These are phyloP conservation scores for Plasmodium gonderi DNA, from an alignment of 169 alveolate species.

Conservation along the genomic window DNA sequence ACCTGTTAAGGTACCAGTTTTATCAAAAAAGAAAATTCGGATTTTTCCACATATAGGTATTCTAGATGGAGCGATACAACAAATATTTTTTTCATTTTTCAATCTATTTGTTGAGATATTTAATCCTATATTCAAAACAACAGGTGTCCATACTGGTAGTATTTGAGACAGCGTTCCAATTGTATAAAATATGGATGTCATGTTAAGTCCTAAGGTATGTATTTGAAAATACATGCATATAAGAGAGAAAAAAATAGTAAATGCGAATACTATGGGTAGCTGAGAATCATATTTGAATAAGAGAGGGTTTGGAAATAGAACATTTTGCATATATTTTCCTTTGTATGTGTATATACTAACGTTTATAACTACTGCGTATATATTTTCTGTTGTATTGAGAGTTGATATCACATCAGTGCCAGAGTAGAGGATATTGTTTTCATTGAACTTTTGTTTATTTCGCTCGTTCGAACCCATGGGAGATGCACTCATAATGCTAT, in stretches of 20 bases:
- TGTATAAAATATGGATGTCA: constrained; percentile 88
- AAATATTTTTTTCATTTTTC: constrained; percentile 87
- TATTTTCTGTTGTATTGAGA: constrained; percentile 77
- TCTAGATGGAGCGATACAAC: constrained; percentile 96
- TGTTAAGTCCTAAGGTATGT: constrained; percentile 83
- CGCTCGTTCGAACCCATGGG: background rate
- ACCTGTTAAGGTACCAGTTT: constrained; percentile 98
- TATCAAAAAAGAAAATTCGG: constrained; percentile 95
- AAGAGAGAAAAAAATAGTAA: constrained; percentile 79
- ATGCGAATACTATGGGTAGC: constrained; percentile 82
- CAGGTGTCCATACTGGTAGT: constrained; percentile 96
- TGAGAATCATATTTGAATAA: constrained; percentile 86
- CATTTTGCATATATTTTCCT: constrained; percentile 94
- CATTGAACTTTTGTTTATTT: background rate
- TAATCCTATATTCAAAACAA: constrained; percentile 94
- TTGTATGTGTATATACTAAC: constrained; percentile 93
- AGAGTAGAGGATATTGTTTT: constrained; percentile 79
- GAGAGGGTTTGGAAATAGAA: constrained; percentile 92
- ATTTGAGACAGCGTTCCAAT: constrained; percentile 88
- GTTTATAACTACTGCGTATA: constrained; percentile 92
- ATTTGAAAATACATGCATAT: constrained; percentile 84
- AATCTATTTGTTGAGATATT: constrained; percentile 93
- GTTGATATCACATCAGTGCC: constrained; percentile 84
- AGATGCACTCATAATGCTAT: background rate
- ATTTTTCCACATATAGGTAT: constrained; percentile 97